phyloP scores from a whole-genome alignment of 768 basidiomycete genomes.

The Boletus pseudopeckii region DNA sequence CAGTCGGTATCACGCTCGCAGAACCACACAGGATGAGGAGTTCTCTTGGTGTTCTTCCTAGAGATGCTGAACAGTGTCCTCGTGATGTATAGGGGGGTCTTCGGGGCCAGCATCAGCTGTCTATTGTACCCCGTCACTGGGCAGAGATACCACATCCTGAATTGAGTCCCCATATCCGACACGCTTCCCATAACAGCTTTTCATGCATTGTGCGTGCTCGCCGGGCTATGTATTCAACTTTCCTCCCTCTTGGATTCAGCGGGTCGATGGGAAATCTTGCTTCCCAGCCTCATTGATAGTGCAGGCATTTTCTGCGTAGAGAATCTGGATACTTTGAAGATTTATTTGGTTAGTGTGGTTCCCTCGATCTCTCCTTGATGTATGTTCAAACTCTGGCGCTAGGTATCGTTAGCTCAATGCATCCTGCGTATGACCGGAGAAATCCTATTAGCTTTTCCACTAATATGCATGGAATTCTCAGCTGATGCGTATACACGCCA shows the following conservation, averaged over 20 bases:
- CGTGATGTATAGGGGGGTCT: constrained; percentile 3
- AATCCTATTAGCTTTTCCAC: background rate
- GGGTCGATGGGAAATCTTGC: background rate
- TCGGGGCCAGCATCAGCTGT: constrained; percentile 3
- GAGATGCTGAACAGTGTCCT: constrained; percentile 7
- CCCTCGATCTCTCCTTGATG: background rate
- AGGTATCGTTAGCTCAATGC: constrained; percentile 6
- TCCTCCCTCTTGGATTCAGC: background rate
- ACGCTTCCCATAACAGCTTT: too few species aligned
- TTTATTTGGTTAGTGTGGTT: constrained; percentile 1
- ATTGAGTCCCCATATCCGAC: constrained; percentile 1
- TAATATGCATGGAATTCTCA: too few species aligned
- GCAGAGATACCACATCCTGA: too few species aligned
- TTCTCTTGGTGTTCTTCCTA: background rate
- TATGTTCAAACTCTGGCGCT: too few species aligned
- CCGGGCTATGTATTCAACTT: constrained; percentile 2
- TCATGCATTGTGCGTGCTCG: constrained; percentile 6
- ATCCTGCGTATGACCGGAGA: background rate
- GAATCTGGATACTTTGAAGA: constrained; percentile 5
- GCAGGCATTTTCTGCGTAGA: constrained; percentile 9
- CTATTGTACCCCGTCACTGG: constrained; percentile 9
- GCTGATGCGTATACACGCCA: background rate
- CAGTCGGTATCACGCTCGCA: background rate
- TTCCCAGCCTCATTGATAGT: constrained; percentile 4
- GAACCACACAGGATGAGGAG: background rate